These are phyloP conservation scores for Penicillium robsamsonii DNA, from an alignment of 495 filamentous ascomycete genomes.

Conservation along the genomic window DNA sequence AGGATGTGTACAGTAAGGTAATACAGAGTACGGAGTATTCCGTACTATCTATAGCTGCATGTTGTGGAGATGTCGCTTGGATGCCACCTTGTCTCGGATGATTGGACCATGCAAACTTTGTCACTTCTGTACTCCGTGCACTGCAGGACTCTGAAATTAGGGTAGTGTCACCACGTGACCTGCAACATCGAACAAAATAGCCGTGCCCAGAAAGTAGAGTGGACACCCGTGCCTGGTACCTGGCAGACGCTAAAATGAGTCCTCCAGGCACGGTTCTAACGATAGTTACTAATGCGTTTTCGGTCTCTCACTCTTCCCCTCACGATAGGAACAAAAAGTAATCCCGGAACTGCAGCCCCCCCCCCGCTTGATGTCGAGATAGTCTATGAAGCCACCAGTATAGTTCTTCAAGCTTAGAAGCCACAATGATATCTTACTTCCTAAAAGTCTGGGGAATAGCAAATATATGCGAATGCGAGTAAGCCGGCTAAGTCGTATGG, in stretches of 20 bases:
- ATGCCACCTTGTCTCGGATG: neutral
- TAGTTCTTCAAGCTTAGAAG: neutral
- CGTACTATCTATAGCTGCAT: neutral
- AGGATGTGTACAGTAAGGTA: neutral
- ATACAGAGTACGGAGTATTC: neutral
- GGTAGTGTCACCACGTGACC: neutral
- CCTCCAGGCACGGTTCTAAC: neutral
- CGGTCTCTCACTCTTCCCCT: neutral
- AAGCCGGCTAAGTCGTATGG: neutral
- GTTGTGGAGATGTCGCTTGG: neutral
- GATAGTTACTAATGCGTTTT: neutral
- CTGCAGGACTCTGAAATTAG: neutral
- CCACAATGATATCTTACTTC: neutral
- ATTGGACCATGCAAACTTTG: neutral
- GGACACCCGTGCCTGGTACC: neutral
- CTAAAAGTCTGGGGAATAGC: neutral
- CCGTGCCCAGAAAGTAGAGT: neutral
- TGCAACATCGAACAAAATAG: neutral
- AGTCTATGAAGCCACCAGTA: neutral
- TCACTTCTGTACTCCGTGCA: neutral
- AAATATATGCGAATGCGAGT: neutral
- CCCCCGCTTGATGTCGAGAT: neutral
- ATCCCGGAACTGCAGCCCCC: neutral
- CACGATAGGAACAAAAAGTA: neutral
- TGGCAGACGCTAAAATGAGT: neutral